Base-by-base conservation (phyloP, 805 yeast species). In the Helenozyma baotianmanensis region DNA sequence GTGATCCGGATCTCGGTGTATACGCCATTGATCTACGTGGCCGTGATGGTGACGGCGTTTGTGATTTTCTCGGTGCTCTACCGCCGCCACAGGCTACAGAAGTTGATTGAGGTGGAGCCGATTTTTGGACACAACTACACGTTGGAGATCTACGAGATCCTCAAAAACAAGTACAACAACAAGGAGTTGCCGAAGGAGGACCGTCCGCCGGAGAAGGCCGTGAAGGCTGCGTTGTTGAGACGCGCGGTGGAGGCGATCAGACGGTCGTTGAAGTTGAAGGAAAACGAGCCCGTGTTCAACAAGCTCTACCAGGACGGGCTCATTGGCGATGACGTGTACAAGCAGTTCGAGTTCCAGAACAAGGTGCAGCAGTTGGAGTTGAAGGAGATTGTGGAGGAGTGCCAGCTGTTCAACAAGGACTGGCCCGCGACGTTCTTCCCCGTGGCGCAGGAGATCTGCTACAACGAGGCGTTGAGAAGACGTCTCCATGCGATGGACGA, bases 391-490 rank as follows among this genome's bases (percentile, higher is more conserved):
- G 80, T 84, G 5, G 62, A 56, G 35, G 96, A 86, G 58, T 87
- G 92, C 26, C 87, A 85, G 54, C 45, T 62, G 12, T 64, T 74
- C 43, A 82, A 84, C 51, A 75, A 78, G 27, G 90, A 87, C 21
- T 89, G 96, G 96, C 77, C 81, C 6, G 82, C 75, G 43, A 62
- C 72, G 27, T 76, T 87, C 50, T 82, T 87, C 51, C 83, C 83
- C 8, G 73, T 80, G 10, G 81, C 89, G 27, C 90, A 83, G 55
- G 97, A 92, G 54, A 81, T 90, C 32, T 86, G 95, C 42, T 84
- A 88, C 60, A 92, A 90, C 55, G 90, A 84, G 60, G 96, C 96
- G 1, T 67, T 90, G 33, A 75, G 90, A 60, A 78, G 92, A 67
- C 80, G 97, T 51, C 50, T 75, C 22, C 46, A 51, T 25, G 60